A percentile compares a stretch with the other conserved stretches of the same genome.
Conservation (phyloP, 2,329 filamentous ascomycete genomes). For the Teratosphaeria zuluensis region DNA sequence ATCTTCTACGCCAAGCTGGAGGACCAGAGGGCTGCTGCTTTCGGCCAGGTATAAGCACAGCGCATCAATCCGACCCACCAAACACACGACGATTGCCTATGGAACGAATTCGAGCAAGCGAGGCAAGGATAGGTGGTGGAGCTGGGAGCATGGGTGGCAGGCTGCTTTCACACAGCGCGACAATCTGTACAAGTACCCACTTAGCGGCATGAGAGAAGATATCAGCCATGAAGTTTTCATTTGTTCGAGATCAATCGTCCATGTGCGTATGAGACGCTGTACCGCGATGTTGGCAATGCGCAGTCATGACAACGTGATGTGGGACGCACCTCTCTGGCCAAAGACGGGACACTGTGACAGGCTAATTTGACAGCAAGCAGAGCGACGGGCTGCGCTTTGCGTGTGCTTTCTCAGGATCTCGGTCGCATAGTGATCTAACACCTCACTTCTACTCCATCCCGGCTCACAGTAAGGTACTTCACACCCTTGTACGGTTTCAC, state of each 20-base stretch:
- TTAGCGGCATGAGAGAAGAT: not conserved
- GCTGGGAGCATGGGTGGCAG: not conserved
- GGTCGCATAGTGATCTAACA: conserved; percentile 22
- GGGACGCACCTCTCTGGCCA: too few relatives aligned
- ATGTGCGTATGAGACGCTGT: not conserved
- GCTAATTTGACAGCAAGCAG: not conserved
- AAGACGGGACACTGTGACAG: too few relatives aligned
- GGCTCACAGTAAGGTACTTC: conserved; percentile 77
- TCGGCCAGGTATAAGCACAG: conserved; percentile 27
- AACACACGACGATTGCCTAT: not conserved
- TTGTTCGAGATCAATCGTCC: not conserved
- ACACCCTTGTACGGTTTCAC: conserved; percentile 97
- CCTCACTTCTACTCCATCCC: conserved; percentile 42
- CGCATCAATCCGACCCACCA: not conserved
- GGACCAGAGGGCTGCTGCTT: conserved; percentile 45
- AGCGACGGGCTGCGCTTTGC: not conserved
- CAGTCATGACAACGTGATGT: too few relatives aligned
- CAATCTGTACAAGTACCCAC: conserved; percentile 9
- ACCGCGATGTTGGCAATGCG: not conserved
- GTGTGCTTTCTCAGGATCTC: not conserved
- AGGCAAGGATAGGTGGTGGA: not conserved
- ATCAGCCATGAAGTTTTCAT: not conserved
- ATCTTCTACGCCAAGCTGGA: conserved; percentile 55
- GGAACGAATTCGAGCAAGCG: not conserved
- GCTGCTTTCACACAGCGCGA: not conserved